These are phyloP conservation scores for Pelargonium australe DNA, from an alignment of 441 rosid species.

Conservation along the genomic window DNA sequence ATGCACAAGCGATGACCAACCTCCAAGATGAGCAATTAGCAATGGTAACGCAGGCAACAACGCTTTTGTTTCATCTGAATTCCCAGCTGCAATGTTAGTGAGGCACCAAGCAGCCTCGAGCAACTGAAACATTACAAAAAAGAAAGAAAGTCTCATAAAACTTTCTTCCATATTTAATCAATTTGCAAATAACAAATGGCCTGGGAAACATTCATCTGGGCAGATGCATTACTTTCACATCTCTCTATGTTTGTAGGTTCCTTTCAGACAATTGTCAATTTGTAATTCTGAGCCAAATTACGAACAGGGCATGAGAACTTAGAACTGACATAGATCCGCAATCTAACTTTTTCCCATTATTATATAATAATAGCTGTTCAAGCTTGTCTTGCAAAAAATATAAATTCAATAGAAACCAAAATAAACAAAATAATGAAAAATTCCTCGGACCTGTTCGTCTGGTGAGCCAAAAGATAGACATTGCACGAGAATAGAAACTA, in stretches of 20 bases:
- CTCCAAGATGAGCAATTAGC: slow-evolving; percentile 92
- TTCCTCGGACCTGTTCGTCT: slow-evolving; percentile 66
- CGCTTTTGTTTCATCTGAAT: slow-evolving; percentile 84
- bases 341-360: slow-evolving; percentile 1
- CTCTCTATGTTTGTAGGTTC: not conserved
- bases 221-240: slow-evolving; percentile 4
- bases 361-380: not conserved
- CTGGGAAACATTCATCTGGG: not conserved
- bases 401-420: not conserved
- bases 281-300: not conserved
- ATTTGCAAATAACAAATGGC: not conserved
- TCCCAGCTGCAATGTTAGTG: slow-evolving; percentile 93
- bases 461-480: slow-evolving; percentile 88
- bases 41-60: slow-evolving; percentile 78
- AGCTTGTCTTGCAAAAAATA: not conserved
- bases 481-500: slow-evolving; percentile 70
- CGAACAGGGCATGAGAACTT: not conserved
- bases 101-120: slow-evolving; percentile 98
- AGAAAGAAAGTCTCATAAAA: slow-evolving; percentile 6
- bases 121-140: slow-evolving; percentile 46
- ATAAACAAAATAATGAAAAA: slow-evolving; percentile 12
- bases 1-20: slow-evolving; percentile 33
- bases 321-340: not conserved
- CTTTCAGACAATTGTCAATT: not conserved
- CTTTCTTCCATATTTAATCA: not conserved